phyloP scores from a whole-genome alignment of 73 alveolate genomes.

The Tetrahymena elliotti region DNA sequence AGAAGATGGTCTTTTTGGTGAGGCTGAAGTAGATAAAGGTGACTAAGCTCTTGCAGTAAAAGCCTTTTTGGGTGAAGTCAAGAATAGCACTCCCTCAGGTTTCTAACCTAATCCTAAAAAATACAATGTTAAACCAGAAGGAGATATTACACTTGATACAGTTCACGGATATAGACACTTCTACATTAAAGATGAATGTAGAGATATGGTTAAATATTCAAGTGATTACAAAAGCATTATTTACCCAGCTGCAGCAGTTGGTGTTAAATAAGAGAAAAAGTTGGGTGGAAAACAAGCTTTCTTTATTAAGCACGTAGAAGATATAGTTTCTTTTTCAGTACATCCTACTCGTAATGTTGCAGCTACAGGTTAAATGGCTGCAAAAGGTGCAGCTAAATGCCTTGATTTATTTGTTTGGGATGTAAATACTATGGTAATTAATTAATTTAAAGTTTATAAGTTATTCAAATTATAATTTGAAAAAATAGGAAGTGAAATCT shows the following conservation, averaged over 20 bases:
- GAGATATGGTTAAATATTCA: slow-evolving; percentile 85
- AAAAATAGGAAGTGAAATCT: slow-evolving; percentile 36
- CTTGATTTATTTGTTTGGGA: slow-evolving; percentile 95
- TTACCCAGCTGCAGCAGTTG: slow-evolving; percentile 94
- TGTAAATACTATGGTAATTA: slow-evolving; percentile 42
- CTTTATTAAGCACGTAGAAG: slow-evolving; percentile 91
- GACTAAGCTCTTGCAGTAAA: slow-evolving; percentile 63
- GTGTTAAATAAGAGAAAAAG: slow-evolving; percentile 69
- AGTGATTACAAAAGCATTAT: slow-evolving; percentile 73
- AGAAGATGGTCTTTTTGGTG: slow-evolving; percentile 64
- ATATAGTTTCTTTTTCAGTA: slow-evolving; percentile 87
- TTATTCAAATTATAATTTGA: neutral
- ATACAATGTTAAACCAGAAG: slow-evolving; percentile 81
- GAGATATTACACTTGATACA: slow-evolving; percentile 71
- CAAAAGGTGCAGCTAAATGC: slow-evolving; percentile 77
- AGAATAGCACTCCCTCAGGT: slow-evolving; percentile 69
- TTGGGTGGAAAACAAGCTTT: slow-evolving; percentile 64
- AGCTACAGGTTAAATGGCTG: slow-evolving; percentile 98
- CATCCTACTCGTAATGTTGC: slow-evolving; percentile 87
- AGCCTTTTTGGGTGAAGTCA: slow-evolving; percentile 86
- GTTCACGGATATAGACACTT: slow-evolving; percentile 94
- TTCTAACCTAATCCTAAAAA: slow-evolving; percentile 61
- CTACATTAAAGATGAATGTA: slow-evolving; percentile 63
- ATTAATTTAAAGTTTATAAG: neutral
- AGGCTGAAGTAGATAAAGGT: slow-evolving; percentile 72